Evolutionary conservation across 768 basidiomycete species (phyloP), one percentile per base, ranked within the genome.

Genomic region (Daedaleopsis nitida): DNA sequence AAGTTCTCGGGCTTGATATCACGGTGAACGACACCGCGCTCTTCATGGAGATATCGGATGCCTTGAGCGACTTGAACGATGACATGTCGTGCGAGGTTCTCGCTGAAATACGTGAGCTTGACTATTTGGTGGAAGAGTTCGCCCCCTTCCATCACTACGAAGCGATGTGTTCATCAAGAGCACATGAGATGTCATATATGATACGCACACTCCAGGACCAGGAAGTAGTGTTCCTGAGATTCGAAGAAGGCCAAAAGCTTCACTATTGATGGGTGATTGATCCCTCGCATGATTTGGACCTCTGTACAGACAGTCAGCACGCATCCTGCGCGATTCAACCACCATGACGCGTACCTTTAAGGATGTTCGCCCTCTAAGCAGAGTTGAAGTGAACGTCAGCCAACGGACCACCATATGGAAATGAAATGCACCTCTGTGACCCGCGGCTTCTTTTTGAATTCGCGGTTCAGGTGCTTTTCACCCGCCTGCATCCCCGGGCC

Each of bases 1-100:
- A 99, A 79, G 72, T 98, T 99, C 71, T 98, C 97, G 1, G 97
- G 97, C 72, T 99, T 99, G 80, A 99, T 99, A 71, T 99, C 97
- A 38, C 97, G 92, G 73, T 99, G 97, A 2, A 98, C 96, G 34
- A 99, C 95, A 11, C 97, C 97, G 19, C 94, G 88, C 73, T 98
- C 97, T 73, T 98, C 96, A 72, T 99, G 97, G 9, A 99, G 83
- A 75, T 98, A 93, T 24, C 91, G 86, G 50, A 99, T 98, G 19
- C 92, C 97, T 16, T 93, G 83, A 0, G 93, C 94, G 24, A 97
- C 95, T 76, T 99, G 97, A 0, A 97, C 78, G 67, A 99, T 98
- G 69, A 98, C 96, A 72, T 98, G 97, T 12, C 96, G 88, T 5
- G 97, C 84, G n/a, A 99, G 88, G 59, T 91, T 92, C 76, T 99